Conservation (phyloP, 208 protist genomes). For the Crithidia acanthocephali region DNA sequence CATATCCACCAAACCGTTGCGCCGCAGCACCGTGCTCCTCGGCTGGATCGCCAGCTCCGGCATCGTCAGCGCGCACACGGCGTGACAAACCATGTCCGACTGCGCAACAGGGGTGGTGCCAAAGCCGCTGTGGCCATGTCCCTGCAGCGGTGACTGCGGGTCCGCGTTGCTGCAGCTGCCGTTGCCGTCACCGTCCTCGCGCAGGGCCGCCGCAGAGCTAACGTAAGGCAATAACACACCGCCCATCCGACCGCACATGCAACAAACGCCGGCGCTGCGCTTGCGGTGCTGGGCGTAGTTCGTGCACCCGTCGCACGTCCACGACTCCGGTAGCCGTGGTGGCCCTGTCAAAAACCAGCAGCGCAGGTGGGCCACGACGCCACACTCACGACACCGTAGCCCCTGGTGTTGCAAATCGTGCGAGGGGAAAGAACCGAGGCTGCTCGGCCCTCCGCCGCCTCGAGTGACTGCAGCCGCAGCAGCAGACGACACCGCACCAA, state of each 20-base stretch:
- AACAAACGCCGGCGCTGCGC: slow-evolving; percentile 38
- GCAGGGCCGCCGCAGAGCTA: slow-evolving; percentile 10
- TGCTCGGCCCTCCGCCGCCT: not conserved
- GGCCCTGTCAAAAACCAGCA: slow-evolving; percentile 65
- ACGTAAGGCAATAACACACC: slow-evolving; percentile 68
- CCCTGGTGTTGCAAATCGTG: slow-evolving; percentile 31
- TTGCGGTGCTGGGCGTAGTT: slow-evolving; percentile 34
- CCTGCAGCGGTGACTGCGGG: not conserved
- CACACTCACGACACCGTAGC: slow-evolving; percentile 56
- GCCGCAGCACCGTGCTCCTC: slow-evolving; percentile 28
- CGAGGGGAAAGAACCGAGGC: not conserved
- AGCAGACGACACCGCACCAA: not conserved
- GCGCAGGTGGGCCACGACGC: slow-evolving; percentile 49
- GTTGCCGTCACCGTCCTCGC: slow-evolving; percentile 14
- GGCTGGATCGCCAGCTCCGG: slow-evolving; percentile 48
- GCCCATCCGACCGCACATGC: slow-evolving; percentile 57
- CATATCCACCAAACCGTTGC: slow-evolving; percentile 44
- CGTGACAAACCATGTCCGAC: slow-evolving; percentile 58
- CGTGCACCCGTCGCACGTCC: slow-evolving; percentile 69
- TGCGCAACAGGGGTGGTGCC: slow-evolving; percentile 9
- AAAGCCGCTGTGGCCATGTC: not conserved
- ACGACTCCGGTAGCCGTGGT: slow-evolving; percentile 41
- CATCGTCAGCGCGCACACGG: slow-evolving; percentile 64
- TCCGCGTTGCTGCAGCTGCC: not conserved
- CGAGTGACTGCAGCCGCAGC: not conserved